Evolutionary conservation across 768 basidiomycete genomes (phyloP), one percentile per base, ranked within the genome.

Genomic region (Ramaria rubella): DNA sequence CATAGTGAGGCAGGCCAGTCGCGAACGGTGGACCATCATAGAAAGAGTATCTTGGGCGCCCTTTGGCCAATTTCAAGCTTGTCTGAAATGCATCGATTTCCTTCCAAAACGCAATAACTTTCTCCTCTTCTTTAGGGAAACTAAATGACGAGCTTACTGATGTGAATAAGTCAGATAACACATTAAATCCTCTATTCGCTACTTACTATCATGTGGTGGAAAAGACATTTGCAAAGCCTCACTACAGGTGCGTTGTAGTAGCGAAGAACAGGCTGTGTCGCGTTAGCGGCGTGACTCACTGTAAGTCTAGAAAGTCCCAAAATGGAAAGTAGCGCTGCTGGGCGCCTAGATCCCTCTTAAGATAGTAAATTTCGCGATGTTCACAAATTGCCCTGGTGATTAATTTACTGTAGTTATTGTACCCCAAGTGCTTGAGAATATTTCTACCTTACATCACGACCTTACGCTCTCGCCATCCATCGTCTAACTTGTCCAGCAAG

Each of bases 51-150:
- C 90, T 85, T 17, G 94, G 93, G 36, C 85, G 79, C 3, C 94
- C 94, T 67, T 95, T 87, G 0, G 91, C 92, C 45, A 94, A 83
- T 73, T 92, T 93, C 63, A 97, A 72, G 63, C 89, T 91, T 6
- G 94, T 97, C 67, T 87, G 83, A 73, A 99, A 99, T 59, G 96
- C 96, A 75, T 98, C 92, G 69, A 99, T 99, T 68, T 94, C 93
- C 63, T 81, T 78, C 95, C 95, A 98, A 73, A 83, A 97, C 51
- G 79, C 77, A 60, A 96, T 74, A 55, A 96, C 91, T 64, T 93
- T 92, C 67, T 88, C 85, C 69, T 94, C 92, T 70, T 93, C 92
- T 70, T 82, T 83, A 19, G 92, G 75, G 67, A 94, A 95, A 70
- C 83, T 83, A 70, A 95, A 95, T 17, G 75, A 74, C 17, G 82